These are phyloP conservation scores for Pholiota conissans DNA, from an alignment of 768 basidiomycete genomes.

Conservation along the genomic window DNA sequence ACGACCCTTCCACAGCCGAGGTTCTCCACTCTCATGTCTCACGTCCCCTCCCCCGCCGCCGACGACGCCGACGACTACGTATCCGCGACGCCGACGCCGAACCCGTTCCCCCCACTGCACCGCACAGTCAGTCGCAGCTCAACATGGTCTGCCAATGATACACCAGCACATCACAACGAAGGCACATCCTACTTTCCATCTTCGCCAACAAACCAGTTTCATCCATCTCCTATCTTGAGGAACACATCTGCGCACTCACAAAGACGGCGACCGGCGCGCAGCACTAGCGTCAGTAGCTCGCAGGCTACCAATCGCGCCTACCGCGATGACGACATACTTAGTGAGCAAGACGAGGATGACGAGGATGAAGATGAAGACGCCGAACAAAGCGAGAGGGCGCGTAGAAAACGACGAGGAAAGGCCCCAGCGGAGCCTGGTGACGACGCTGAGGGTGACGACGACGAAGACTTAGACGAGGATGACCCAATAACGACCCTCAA, in stretches of 20 bases:
- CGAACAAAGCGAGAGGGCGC: conserved; percentile 24
- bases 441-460: conserved; percentile 35
- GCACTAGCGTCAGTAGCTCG: conserved; percentile 63
- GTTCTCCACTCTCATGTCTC: conserved; percentile 23
- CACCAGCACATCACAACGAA: conserved; percentile 64
- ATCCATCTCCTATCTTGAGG: conserved; percentile 42
- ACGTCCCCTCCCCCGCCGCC: conserved; percentile 28
- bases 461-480: conserved; percentile 54
- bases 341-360: conserved; percentile 43
- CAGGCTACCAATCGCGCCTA: conserved; percentile 44
- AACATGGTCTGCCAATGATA: conserved; percentile 57
- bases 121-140: conserved; percentile 53
- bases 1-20: conserved; percentile 17
- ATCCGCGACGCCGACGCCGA: conserved; percentile 43
- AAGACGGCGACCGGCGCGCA: conserved; percentile 45
- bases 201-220: conserved; percentile 48
- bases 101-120: conserved; percentile 31
- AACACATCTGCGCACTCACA: conserved; percentile 55
- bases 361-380: conserved; percentile 31
- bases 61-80: conserved; percentile 35
- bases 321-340: conserved; percentile 47
- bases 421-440: conserved; percentile 35
- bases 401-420: conserved; percentile 41
- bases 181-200: conserved; percentile 67
- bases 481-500: conserved; percentile 86